These are phyloP conservation scores for Trypanosoma scelopori DNA, from an alignment of 208 protist genomes.

Conservation along the genomic window DNA sequence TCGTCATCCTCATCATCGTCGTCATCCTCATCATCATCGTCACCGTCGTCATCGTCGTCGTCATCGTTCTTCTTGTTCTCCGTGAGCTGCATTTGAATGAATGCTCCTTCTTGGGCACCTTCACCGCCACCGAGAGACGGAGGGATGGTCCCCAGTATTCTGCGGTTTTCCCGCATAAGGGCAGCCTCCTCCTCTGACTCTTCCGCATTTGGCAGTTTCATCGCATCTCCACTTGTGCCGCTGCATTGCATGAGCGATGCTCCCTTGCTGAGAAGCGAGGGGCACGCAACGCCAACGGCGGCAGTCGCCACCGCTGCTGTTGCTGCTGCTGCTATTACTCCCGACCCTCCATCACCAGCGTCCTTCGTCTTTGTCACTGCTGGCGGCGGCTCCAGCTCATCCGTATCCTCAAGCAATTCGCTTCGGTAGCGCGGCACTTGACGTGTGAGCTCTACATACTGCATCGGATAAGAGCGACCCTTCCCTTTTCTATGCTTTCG, in stretches of 20 bases:
- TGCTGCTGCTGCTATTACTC: constrained; percentile 25
- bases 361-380: constrained; percentile 12
- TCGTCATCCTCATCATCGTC: constrained; percentile 21
- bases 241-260: not conserved
- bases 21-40: constrained; percentile 13
- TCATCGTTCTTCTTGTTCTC: not conserved
- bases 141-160: no score
- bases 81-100: not conserved
- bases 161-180: not conserved
- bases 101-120: not conserved
- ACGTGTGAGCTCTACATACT: not conserved
- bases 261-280: not conserved
- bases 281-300: not conserved
- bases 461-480: not conserved
- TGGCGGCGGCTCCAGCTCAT: not conserved
- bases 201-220: not conserved
- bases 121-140: no score
- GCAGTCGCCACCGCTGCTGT: not conserved
- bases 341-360: constrained; percentile 16
- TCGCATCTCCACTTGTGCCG: not conserved
- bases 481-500: constrained; percentile 5
- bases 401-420: constrained; percentile 6
- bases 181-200: constrained; percentile 14
- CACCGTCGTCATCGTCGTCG: constrained; percentile 8
- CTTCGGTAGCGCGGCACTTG: constrained; percentile 17